A percentile compares a stretch with the other conserved stretches of the same genome.
Evolutionary conservation across 768 basidiomycete genomes (phyloP).

Genomic region (Pulveroboletus sp.): DNA sequence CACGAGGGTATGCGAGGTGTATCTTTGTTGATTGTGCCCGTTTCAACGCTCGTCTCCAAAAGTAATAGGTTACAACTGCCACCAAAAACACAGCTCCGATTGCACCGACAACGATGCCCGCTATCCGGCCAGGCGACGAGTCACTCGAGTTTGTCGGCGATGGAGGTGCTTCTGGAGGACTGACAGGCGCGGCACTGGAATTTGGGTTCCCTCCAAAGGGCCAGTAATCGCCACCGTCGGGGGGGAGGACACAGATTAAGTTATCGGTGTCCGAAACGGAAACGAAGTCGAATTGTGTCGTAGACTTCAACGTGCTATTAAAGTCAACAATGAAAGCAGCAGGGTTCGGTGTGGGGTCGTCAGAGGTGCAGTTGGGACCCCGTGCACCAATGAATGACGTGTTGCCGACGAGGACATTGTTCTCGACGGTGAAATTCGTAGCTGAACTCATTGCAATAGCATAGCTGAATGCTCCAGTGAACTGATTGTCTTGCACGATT

Average conservation of each 20-base stretch:
- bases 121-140: conserved; percentile 28
- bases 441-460: conserved; percentile 65
- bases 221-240: conserved; percentile 67
- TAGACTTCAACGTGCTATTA: conserved; percentile 38
- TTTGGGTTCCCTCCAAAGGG: conserved; percentile 56
- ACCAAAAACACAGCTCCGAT: too few relatives aligned
- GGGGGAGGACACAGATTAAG: conserved; percentile 65
- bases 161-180: conserved; percentile 12
- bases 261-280: conserved; percentile 49
- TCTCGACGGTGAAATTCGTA: conserved; percentile 59
- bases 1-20: too few relatives aligned
- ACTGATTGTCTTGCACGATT: conserved; percentile 50
- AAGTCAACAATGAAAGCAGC: conserved; percentile 57
- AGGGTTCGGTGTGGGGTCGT: conserved; percentile 48
- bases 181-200: conserved; percentile 21
- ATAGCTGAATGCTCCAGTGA: conserved; percentile 70
- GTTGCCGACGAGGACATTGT: conserved; percentile 61
- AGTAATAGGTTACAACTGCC: too few relatives aligned
- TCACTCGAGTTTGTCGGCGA: conserved; percentile 16
- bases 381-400: conserved; percentile 70
- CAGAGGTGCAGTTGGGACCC: conserved; percentile 59
- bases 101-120: conserved; percentile 53
- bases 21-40: too few relatives aligned
- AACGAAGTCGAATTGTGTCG: conserved; percentile 52
- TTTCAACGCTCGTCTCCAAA: too few relatives aligned